These are phyloP conservation scores for Hyphodiscus sp. DNA, from an alignment of 2,329 filamentous ascomycete species.

Conservation along the genomic window DNA sequence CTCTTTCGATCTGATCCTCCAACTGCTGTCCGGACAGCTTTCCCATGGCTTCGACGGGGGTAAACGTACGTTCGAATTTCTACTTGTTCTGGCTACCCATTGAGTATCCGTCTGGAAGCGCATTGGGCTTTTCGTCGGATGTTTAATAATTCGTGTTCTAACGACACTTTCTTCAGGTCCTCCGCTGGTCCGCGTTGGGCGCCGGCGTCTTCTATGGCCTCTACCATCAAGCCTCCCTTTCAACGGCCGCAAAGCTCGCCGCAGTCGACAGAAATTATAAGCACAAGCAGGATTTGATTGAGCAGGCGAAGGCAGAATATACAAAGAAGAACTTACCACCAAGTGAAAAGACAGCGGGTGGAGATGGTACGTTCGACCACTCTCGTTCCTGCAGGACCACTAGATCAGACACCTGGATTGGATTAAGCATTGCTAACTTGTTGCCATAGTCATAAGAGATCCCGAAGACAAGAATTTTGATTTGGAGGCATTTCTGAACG, in stretches of 20 bases:
- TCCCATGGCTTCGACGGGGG: conserved; percentile 39
- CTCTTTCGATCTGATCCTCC: conserved; percentile 9
- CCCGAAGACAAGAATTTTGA: conserved; percentile 87
- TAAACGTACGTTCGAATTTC: conserved; percentile 41
- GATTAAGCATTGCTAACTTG: conserved; percentile 3
- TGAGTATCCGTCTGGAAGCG: conserved; percentile 1
- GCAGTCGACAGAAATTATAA: conserved; percentile 77
- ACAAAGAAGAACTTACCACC: conserved; percentile 63
- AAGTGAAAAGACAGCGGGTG: conserved; percentile 31
- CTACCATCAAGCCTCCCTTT: conserved; percentile 83
- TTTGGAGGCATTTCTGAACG: conserved; percentile 74
- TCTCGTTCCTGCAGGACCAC: not conserved
- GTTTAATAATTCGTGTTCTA: not conserved
- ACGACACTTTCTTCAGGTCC: conserved; percentile 55
- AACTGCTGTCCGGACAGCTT: conserved; percentile 8
- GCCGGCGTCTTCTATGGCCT: conserved; percentile 93
- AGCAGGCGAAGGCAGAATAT: conserved; percentile 88
- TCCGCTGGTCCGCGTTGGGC: conserved; percentile 92
- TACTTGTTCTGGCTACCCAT: conserved; percentile 4
- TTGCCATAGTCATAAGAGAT: conserved; percentile 59
- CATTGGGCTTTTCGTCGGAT: not conserved
- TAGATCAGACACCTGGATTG: not conserved
- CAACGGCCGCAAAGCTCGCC: conserved; percentile 60
- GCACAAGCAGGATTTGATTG: conserved; percentile 86
- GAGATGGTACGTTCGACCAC: conserved; percentile 30